Evolutionary conservation across 1,139 yeast genomes (phyloP).

Genomic region (Wickerhamomyces sp.): DNA sequence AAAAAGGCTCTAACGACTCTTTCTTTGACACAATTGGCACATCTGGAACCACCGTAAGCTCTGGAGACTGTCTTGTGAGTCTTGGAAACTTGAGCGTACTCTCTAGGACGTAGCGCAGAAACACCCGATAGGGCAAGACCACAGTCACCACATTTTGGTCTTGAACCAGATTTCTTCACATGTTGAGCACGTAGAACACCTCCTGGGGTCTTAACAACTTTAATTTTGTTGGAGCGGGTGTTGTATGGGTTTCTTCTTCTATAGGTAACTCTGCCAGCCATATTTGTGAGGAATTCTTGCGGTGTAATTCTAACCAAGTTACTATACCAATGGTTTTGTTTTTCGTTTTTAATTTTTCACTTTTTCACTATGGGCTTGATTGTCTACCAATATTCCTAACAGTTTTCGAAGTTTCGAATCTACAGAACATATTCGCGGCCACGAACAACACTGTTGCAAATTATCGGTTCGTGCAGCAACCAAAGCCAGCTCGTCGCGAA

Average conservation of each 20-base stretch:
- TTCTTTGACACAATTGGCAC: slow-evolving; percentile 98
- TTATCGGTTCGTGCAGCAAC: neutral
- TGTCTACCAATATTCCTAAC: too few relatives aligned
- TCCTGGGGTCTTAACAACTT: slow-evolving; percentile 99
- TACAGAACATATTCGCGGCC: slow-evolving; percentile 1
- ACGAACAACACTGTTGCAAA: neutral
- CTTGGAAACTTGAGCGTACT: slow-evolving; percentile 91
- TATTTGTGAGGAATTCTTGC: slow-evolving; percentile 29
- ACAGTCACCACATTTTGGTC: slow-evolving; percentile 99
- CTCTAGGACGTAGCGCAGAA: slow-evolving; percentile 95
- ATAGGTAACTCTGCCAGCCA: slow-evolving; percentile 81
- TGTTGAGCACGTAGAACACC: slow-evolving; percentile 97
- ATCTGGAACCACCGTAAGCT: slow-evolving; percentile 99
- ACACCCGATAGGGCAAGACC: slow-evolving; percentile 89
- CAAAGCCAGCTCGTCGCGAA: neutral
- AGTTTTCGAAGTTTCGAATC: too few relatives aligned
- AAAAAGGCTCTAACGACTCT: slow-evolving; percentile 99
- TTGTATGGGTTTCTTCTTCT: slow-evolving; percentile 88
- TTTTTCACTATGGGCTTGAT: too few relatives aligned
- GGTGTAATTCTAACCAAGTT: neutral
- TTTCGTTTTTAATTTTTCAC: neutral
- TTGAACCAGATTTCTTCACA: slow-evolving; percentile 89
- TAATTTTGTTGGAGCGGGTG: slow-evolving; percentile 98
- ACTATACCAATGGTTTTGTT: neutral
- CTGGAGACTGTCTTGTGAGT: slow-evolving; percentile 98